Base-by-base conservation (phyloP, 2,329 filamentous ascomycete genomes). In the Paecilomyces dactylethromorphus region DNA sequence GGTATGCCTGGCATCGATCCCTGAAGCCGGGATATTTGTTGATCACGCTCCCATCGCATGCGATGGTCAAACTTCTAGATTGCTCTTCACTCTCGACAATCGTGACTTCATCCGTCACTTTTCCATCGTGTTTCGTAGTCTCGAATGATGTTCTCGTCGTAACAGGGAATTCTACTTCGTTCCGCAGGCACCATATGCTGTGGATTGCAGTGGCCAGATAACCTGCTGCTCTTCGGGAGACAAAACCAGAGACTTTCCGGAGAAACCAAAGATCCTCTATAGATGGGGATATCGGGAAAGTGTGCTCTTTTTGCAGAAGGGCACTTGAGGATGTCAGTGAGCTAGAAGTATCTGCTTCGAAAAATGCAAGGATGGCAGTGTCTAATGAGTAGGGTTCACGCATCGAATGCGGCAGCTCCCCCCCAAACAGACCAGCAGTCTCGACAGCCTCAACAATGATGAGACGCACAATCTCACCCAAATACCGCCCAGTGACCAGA, bases 171-270 rank as follows among this genome's bases (percentile, higher is more conserved):
- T 85, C 82, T 8, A 75, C 74, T 15, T 78, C 74, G 45, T 79
- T 81, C 58, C 81, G 78, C 13, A 87, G 71, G 12, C 73, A 75
- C 82, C 84, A 87, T 39, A 88, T 76, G 31, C 84, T 83, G 67
- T 87, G 84, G 29, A 87, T 82, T 2, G 83, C 83, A 1, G 82
- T 82, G 1, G 85, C 83, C n/a, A 87, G 77, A 64, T 85, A 87
- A 1, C 81, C 84, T 2, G 84, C 81, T 6, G 85, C 84, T 58
- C 85, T 82, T 56, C 76, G 79, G 1, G 84, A 84, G 32, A 87
- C 82, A 2, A 80, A 74, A 53, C 79, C 75, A 29, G 79, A 79
- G 39, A 84, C 69, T 5, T 79, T 76, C 32, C 81, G 79, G 57
- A 87, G 69, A 68, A 87, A 87, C 10, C 73, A 67, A 26, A 85